Conservation (phyloP, 2,329 filamentous ascomycete species). For the Rhinocladiella mackenziei region DNA sequence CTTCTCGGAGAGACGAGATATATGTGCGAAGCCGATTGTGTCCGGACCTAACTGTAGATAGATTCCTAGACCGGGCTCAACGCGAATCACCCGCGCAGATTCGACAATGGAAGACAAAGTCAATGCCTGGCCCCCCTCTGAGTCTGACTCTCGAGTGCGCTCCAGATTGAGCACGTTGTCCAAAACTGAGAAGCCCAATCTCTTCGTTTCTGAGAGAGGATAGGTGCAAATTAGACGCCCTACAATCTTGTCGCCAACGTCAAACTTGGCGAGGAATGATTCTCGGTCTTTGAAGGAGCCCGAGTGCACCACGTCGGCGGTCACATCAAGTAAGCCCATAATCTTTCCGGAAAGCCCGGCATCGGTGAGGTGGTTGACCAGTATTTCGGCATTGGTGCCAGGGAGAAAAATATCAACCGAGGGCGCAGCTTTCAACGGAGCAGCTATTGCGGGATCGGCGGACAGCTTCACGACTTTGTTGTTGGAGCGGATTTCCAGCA, state of each 20-base stretch:
- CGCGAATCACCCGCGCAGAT: conserved; percentile 73
- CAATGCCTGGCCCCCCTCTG: conserved; percentile 46
- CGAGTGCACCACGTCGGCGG: conserved; percentile 85
- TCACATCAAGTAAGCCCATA: conserved; percentile 85
- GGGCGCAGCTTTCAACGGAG: conserved; percentile 68
- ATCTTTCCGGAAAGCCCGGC: conserved; percentile 84
- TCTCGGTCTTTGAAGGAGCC: conserved; percentile 68
- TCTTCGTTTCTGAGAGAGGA: conserved; percentile 70
- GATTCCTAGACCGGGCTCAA: conserved; percentile 74
- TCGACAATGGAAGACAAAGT: conserved; percentile 67
- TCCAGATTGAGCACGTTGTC: conserved; percentile 73
- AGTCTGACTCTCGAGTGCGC: conserved; percentile 29
- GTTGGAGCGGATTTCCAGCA: conserved; percentile 68
- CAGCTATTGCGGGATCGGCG: conserved; percentile 52
- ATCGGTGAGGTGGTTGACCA: conserved; percentile 70
- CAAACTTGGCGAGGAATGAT: conserved; percentile 64
- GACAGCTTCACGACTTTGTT: conserved; percentile 85
- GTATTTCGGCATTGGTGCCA: conserved; percentile 80
- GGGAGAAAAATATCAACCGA: conserved; percentile 88
- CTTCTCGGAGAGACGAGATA: conserved; percentile 84
- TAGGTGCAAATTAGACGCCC: conserved; percentile 86
- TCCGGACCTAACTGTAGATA: conserved; percentile 69
- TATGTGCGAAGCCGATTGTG: conserved; percentile 83
- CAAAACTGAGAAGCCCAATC: conserved; percentile 81
- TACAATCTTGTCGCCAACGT: conserved; percentile 77